These are phyloP conservation scores for Backusella psychrophila DNA, from an alignment of 192 early-diverging fungal species.

Conservation along the genomic window DNA sequence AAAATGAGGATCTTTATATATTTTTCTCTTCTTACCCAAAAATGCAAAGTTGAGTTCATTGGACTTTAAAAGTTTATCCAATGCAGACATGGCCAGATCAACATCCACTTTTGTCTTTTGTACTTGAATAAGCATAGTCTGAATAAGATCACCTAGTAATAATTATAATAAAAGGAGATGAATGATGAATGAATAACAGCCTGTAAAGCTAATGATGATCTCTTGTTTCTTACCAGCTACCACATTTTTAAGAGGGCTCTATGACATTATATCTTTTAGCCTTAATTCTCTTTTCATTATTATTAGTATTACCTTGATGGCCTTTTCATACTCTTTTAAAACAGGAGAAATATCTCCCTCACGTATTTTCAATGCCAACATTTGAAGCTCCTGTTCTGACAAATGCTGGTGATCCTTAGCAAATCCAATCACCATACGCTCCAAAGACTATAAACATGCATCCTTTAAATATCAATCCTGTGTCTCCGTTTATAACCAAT, in stretches of 20 bases:
- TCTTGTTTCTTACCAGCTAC: constrained; percentile 22
- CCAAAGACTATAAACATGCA: constrained; percentile 56
- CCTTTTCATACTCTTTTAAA: constrained; percentile 73
- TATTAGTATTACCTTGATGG: constrained; percentile 55
- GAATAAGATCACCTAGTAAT: constrained; percentile 59
- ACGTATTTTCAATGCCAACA: constrained; percentile 55
- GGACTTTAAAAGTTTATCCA: constrained; percentile 89
- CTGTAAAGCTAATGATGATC: too few relatives aligned
- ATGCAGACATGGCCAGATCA: constrained; percentile 85
- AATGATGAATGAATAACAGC: background rate
- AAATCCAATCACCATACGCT: constrained; percentile 88
- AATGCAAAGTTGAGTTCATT: constrained; percentile 97
- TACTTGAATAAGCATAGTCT: constrained; percentile 75
- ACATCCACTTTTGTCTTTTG: constrained; percentile 97
- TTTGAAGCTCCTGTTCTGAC: constrained; percentile 48
- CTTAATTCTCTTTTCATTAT: background rate
- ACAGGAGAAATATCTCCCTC: constrained; percentile 83
- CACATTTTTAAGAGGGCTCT: constrained; percentile 48
- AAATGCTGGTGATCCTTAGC: constrained; percentile 48
- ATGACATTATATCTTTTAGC: background rate
- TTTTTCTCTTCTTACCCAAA: constrained; percentile 44
- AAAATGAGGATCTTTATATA: too few relatives aligned
- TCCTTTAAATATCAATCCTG: background rate
- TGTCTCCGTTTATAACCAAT: background rate
- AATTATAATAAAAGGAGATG: background rate